Conservation (phyloP, 2,329 filamentous ascomycete genomes). For the Calonectria pteridis region DNA sequence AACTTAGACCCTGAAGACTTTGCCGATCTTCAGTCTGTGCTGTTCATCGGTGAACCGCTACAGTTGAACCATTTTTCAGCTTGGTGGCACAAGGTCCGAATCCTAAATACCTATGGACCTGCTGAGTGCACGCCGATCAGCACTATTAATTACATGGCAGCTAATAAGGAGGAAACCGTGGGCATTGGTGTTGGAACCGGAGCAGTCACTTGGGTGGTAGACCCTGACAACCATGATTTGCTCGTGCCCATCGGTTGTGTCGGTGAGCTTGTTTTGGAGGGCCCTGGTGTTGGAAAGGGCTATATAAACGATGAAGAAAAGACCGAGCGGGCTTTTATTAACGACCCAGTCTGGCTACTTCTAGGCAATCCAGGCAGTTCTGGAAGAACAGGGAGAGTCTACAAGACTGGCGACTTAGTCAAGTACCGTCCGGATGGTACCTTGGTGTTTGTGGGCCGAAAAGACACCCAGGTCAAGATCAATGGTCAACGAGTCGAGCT, state of each 20-base stretch:
- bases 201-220: constrained; percentile 19
- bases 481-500: constrained; percentile 69
- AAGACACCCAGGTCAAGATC: constrained; percentile 70
- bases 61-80: neutral
- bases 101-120: constrained; percentile 36
- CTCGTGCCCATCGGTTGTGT: constrained; percentile 13
- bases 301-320: neutral
- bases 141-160: constrained; percentile 4
- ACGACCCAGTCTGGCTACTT: neutral
- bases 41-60: neutral
- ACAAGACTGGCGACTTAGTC: constrained; percentile 62
- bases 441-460: constrained; percentile 61
- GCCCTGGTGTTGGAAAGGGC: neutral
- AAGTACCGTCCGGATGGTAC: constrained; percentile 54
- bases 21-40: neutral
- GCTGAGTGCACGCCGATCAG: constrained; percentile 17
- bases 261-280: constrained; percentile 20
- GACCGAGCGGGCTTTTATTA: neutral
- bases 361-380: neutral
- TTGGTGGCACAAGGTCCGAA: constrained; percentile 26
- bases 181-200: constrained; percentile 12
- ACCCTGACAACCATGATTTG: constrained; percentile 1
- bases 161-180: neutral
- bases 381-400: constrained; percentile 43
- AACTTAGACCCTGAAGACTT: neutral